Evolutionary conservation across 1,284 basidiomycete species (phyloP).

Genomic region (Gomphus sp.): DNA sequence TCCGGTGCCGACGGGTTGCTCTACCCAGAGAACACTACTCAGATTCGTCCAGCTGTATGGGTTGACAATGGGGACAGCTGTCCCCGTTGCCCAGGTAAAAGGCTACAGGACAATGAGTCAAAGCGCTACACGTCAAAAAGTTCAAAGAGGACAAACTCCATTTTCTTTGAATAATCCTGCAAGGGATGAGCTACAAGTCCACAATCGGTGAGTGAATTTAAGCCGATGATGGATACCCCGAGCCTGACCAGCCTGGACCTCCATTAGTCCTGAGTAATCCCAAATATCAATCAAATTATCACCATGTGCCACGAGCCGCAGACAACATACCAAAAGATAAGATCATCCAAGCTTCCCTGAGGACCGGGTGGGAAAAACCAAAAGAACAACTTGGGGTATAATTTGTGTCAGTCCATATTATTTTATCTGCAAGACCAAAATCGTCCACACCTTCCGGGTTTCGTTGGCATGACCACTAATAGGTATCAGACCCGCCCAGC

Average conservation of each 20-base stretch:
- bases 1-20: constrained; percentile 80
- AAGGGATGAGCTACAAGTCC: constrained; percentile 68
- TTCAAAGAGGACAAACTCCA: constrained; percentile 42
- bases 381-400: constrained; percentile 56
- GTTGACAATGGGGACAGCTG: constrained; percentile 56
- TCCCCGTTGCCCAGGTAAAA: constrained; percentile 57
- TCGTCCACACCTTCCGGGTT: constrained; percentile 45
- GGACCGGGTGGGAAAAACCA: constrained; percentile 81
- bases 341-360: constrained; percentile 56
- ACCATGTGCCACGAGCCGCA: neutral
- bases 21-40: constrained; percentile 71
- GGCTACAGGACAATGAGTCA: constrained; percentile 32
- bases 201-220: constrained; percentile 10
- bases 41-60: constrained; percentile 77
- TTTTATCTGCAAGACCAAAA: neutral
- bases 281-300: neutral
- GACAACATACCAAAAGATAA: constrained; percentile 55
- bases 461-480: constrained; percentile 54
- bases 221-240: constrained; percentile 22
- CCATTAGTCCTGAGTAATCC: constrained; percentile 21
- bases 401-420: neutral
- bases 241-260: constrained; percentile 27
- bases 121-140: constrained; percentile 9
- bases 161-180: constrained; percentile 78
- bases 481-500: constrained; percentile 66